Evolutionary conservation across 202 grass and related monocot genomes (phyloP), one percentile per base, ranked within the genome.

Genomic region (Zizania palustris): DNA sequence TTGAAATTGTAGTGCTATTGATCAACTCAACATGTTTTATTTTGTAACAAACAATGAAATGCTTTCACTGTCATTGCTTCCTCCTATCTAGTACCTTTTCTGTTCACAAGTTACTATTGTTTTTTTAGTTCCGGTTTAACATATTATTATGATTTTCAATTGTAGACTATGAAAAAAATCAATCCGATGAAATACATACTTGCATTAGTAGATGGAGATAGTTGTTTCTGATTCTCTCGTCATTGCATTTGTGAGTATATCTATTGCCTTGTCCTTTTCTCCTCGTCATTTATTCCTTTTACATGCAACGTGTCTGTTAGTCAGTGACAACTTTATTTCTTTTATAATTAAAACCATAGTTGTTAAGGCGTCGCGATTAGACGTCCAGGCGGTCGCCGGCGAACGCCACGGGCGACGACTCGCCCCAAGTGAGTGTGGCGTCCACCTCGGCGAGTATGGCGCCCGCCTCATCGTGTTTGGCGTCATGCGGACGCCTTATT

Each of bases 131-230:
- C 13, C 64, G 9, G 9, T 13, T 63, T 46, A 39, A 56, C 56
- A 15, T 41, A 28, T 28, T 3, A 0, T 9, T 37, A 16, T 80
- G 41, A 9, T 73, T 59, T 77, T 11, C 6, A 18, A 79, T 73
- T 82, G 64, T 51, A 95, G 88, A 91, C 58, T 95, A n/a, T n/a
- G 88, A 67, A 64, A 89, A n/a, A 89, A 45, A 91, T 95, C 51
- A 95, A 95, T 65, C 92, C 92, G 14, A 76, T 95, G 16, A 95
- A 87, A 37, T 95, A 69, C 65, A 68, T 95, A 16, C 92, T 88
- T 63, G 88, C 92, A 39, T 50, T 94, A 42, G 62, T 89, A 61
- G 88, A 94, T 73, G 92, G 86, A 4, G 80, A 87, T 76, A 51
- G 81, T 91, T 51, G 20, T 95, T 78, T 79, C 77, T 0, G 88